Evolutionary conservation across 2,329 filamentous ascomycete genomes (phyloP).

Genomic region (Cytospora piceae): DNA sequence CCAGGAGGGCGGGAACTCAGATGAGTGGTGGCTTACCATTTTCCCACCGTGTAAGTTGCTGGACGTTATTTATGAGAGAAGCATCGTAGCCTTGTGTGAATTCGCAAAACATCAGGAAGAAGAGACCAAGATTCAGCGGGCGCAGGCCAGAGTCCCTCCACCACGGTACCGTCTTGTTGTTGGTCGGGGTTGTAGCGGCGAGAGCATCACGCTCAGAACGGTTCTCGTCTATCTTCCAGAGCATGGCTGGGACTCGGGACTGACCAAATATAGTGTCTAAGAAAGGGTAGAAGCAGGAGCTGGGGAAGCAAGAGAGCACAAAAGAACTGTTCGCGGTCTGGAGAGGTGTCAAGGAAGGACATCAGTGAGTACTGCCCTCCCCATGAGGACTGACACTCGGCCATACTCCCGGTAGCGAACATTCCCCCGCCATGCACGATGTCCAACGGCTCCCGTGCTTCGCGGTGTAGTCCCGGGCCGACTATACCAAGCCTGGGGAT

Average conservation of each 20-base stretch:
- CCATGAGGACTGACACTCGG: background rate
- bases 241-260: background rate
- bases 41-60: constrained; percentile 1
- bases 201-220: constrained; percentile 2
- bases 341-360: background rate
- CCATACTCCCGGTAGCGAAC: background rate
- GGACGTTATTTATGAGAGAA: background rate
- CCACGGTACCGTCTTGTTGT: background rate
- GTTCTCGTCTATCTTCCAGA: background rate
- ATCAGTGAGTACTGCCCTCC: background rate
- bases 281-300: background rate
- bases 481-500: background rate
- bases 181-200: background rate
- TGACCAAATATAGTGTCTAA: background rate
- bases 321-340: background rate
- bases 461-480: background rate
- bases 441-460: background rate
- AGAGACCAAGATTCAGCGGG: background rate
- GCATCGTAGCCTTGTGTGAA: constrained; percentile 1
- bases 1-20: background rate
- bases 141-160: constrained; percentile 1
- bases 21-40: background rate
- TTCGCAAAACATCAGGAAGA: background rate
- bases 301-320: background rate
- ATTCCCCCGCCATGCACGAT: background rate